phyloP scores from a whole-genome alignment of 129 eudicot species.

The Escallonia herrerae region DNA sequence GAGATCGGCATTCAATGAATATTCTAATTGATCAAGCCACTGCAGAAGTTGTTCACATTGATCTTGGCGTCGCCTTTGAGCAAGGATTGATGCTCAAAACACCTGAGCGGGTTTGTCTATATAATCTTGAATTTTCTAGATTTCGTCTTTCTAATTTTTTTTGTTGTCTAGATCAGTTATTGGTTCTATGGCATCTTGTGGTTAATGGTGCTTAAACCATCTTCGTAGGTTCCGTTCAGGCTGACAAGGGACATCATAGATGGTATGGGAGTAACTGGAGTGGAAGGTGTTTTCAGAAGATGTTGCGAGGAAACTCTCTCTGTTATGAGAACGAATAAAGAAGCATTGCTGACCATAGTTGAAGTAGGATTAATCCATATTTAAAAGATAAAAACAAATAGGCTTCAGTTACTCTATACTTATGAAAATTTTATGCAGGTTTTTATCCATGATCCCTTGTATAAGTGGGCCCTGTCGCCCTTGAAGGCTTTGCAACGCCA shows the following conservation, averaged over 20 bases:
- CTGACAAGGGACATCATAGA: slow-evolving; percentile 91
- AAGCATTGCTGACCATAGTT: slow-evolving; percentile 82
- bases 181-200: background rate
- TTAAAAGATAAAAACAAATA: too few relatives aligned
- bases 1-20: slow-evolving; percentile 95
- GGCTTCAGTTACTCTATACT: slow-evolving; percentile 3
- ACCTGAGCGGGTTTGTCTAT: slow-evolving; percentile 75
- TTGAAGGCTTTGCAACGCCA: slow-evolving; percentile 94
- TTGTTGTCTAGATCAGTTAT: background rate
- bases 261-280: slow-evolving; percentile 98
- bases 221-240: slow-evolving; percentile 79
- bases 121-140: slow-evolving; percentile 2
- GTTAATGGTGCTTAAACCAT: background rate
- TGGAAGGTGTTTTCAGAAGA: slow-evolving; percentile 96
- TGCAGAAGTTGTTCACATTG: slow-evolving; percentile 97
- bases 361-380: slow-evolving; percentile 36
- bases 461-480: slow-evolving; percentile 97
- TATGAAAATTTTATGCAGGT: slow-evolving; percentile 50
- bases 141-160: background rate
- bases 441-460: slow-evolving; percentile 93
- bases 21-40: slow-evolving; percentile 87
- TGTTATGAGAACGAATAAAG: slow-evolving; percentile 91
- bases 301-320: slow-evolving; percentile 95
- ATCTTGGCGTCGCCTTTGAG: slow-evolving; percentile 97
- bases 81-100: slow-evolving; percentile 99